Evolutionary conservation across 2,329 filamentous ascomycete species (phyloP).

Genomic region (Ustulina deusta): DNA sequence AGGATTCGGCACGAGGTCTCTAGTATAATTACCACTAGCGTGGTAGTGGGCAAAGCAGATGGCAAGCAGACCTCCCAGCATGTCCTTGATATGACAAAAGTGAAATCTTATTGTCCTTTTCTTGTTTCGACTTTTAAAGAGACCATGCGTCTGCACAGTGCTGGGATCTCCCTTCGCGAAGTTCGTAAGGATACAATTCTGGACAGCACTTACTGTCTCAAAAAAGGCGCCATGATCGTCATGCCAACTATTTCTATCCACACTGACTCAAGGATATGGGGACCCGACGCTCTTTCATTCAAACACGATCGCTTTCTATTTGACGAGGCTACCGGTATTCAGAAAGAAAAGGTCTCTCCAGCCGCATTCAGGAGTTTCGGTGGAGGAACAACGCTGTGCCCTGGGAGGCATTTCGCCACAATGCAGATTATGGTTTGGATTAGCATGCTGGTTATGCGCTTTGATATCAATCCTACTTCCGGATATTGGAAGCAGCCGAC

Average conservation of each 20-base stretch:
- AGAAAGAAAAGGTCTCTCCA: not conserved
- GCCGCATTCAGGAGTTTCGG: conserved; percentile 17
- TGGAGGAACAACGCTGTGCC: conserved; percentile 13
- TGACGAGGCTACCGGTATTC: not conserved
- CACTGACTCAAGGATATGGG: conserved; percentile 4
- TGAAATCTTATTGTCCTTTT: conserved; percentile 12
- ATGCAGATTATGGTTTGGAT: conserved; percentile 17
- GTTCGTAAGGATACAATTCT: conserved; percentile 4
- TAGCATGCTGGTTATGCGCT: conserved; percentile 19
- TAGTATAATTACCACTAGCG: not conserved
- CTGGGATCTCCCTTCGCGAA: not conserved
- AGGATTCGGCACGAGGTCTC: conserved; percentile 5
- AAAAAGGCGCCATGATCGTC: conserved; percentile 4
- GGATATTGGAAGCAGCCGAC: not conserved
- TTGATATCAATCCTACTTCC: not conserved
- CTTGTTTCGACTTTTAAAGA: conserved; percentile 16
- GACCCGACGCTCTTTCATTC: not conserved
- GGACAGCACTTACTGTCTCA: conserved; percentile 4
- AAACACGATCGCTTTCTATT: conserved; percentile 1
- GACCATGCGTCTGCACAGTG: conserved; percentile 1
- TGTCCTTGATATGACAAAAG: conserved; percentile 3
- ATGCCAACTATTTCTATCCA: conserved; percentile 11
- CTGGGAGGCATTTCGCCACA: conserved; percentile 17
- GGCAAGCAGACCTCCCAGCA: not conserved
- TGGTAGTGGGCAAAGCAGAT: too few relatives aligned